Conservation (phyloP, 2,329 filamentous ascomycete genomes). For the Talaromyces sp. region DNA sequence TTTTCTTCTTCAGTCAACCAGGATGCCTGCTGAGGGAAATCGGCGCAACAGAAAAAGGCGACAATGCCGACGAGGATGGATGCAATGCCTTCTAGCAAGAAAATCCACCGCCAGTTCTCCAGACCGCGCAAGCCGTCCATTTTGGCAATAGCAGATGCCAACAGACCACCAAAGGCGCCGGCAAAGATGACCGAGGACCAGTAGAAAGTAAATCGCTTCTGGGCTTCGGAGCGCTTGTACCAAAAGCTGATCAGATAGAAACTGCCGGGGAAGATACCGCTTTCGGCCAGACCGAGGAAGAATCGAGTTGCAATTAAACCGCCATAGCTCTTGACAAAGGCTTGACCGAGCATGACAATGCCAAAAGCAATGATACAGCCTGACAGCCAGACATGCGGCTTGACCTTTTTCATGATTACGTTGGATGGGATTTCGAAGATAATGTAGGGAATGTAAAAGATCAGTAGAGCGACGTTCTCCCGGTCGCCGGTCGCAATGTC, state of each 20-base stretch:
- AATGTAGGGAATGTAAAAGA: conserved; percentile 51
- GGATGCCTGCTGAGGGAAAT: conserved; percentile 18
- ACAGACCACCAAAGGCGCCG: conserved; percentile 22
- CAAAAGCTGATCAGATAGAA: conserved; percentile 31
- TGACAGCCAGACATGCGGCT: conserved; percentile 45
- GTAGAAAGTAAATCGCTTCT: conserved; percentile 20
- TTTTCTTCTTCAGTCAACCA: conserved; percentile 20
- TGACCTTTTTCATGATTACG: conserved; percentile 46
- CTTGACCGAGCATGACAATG: conserved; percentile 19
- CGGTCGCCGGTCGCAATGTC: conserved; percentile 33
- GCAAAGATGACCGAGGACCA: conserved; percentile 19
- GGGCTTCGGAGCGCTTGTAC: conserved; percentile 27
- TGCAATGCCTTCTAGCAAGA: conserved; percentile 22
- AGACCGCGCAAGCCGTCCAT: conserved; percentile 22
- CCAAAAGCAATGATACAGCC: conserved; percentile 20
- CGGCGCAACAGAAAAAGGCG: conserved; percentile 16
- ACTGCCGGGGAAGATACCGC: conserved; percentile 30
- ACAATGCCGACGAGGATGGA: conserved; percentile 19
- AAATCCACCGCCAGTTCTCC: conserved; percentile 26
- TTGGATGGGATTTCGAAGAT: conserved; percentile 50
- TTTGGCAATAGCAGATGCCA: conserved; percentile 20
- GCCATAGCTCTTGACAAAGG: conserved; percentile 21
- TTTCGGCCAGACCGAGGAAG: conserved; percentile 22
- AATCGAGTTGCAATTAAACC: conserved; percentile 24
- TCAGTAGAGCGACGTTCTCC: conserved; percentile 48